Base-by-base conservation (phyloP, 768 basidiomycete species). In the Leucocoprinus leucothites region DNA sequence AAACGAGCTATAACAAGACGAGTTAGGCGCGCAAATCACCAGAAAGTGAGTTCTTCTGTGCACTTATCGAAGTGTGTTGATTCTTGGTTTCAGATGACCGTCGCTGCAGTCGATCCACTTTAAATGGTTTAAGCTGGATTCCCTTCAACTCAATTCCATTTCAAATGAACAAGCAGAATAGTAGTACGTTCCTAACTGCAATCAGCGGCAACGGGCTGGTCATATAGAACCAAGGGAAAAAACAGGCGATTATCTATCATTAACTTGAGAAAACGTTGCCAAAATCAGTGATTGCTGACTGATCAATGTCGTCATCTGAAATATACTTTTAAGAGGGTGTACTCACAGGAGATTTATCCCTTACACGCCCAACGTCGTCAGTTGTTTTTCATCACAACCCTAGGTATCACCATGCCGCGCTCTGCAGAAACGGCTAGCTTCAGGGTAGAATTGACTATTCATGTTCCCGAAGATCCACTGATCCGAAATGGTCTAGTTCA, bases 391-490 rank as follows among this genome's bases (percentile, higher is more conserved):
- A 9, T 51, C 36, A 21, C 24, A 36, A 40, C 16, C 28, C 28
- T 19, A 5, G 31, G 11, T 11, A 13, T 25, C 65, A 74, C 56
- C 35, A 87, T 87, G 86, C 81, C 86, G 63, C 81, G 83, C 60
- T 75, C 80, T 41, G 64, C 81, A 64, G 85, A 84, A 63, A 87
- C 86, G 7, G 78, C 84, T 1, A 80, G 81, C 61, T 87, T 84
- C 72, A 80, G 77, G 71, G 85, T 83, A n/a, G 22, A 28, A 34
- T 59, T 58, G 63, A 53, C 24, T 48, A 22, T 31, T 31, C 16
- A 11, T 36, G 22, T 4, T n/a, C 25, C 14, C 16, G 36, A 25
- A 26, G 26, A 52, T 7, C 47, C 21, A 25, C 44, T 42, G 26
- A 19, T 22, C 26, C 18, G n/a, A n/a, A n/a, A 47, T 31, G 21